Evolutionary conservation across 805 yeast genomes (phyloP), one percentile per base, ranked within the genome.

Genomic region (Candida anglica): DNA sequence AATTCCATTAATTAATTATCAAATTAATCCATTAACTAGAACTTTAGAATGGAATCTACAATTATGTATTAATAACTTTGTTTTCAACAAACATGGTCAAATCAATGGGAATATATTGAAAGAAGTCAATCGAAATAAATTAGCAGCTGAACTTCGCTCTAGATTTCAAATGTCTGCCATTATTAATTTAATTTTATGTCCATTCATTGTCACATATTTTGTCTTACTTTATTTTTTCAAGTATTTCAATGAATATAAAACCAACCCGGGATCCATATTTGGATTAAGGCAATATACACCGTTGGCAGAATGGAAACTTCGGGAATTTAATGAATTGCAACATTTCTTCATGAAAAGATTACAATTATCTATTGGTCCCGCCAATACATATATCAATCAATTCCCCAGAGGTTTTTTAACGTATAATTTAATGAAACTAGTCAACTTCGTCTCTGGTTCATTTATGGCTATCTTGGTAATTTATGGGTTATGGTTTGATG

Each of bases 11-110:
- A 37, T 38, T 6, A 20, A n/a, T 43, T 52, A 15, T 36, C 56
- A 23, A 49, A 42, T 36, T 48, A 58, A 18, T 48, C 60, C 74
- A 28, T 62, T 93, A 19, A 91, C 98, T 0, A 81, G 83, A 44
- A 87, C 96, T 2, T 60, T 93, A 43, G 98, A 93, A 50, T 93
- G 98, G 98, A 91, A 91, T 54, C 66, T 93, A 37, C 86, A 86
- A 46, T 64, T 93, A 15, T 91, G 98, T 52, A 75, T 93, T 10
- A 74, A 86, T 52, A 95, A 93, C 38, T 89, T 77, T 55, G 80
- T 84, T 0, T 93, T 93, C 62, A 86, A 84, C 50, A 76, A 76
- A 19, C 74, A 79, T 23, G 98, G 98, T 0, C 95, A 86, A 47
- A 63, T 93, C 11, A 77, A 88, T 36, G 78, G 79, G 9, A 62